A percentile compares a stretch with the other conserved stretches of the same genome.
These are phyloP conservation scores for Phascolomyces articulosus DNA, from an alignment of 371 early-diverging fungal species.

Conservation along the genomic window DNA sequence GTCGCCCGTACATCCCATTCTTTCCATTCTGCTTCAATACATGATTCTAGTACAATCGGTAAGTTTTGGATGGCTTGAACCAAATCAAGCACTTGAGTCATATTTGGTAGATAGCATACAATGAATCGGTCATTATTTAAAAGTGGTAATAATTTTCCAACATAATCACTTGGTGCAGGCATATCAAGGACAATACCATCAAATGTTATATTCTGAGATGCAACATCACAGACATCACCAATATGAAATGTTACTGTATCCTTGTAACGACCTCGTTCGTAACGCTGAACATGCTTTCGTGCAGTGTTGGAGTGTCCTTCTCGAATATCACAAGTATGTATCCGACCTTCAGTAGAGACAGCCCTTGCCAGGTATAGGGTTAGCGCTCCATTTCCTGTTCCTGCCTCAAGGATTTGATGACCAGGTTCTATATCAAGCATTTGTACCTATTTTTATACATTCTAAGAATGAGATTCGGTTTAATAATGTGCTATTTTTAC, in stretches of 20 bases:
- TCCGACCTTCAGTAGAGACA: conserved; percentile 46
- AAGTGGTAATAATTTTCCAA: conserved; percentile 46
- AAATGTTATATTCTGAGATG: conserved; percentile 34
- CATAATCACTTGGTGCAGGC: conserved; percentile 63
- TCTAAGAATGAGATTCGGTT: too few relatives aligned
- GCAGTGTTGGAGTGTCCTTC: conserved; percentile 57
- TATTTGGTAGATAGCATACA: conserved; percentile 76
- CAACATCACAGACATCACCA: conserved; percentile 49
- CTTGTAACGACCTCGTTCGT: conserved; percentile 58
- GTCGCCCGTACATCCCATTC: conserved; percentile 74
- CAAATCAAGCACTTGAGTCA: conserved; percentile 74
- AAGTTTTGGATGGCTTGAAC: conserved; percentile 47
- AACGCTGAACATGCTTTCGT: conserved; percentile 53
- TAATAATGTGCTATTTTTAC: too few relatives aligned
- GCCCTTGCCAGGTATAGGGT: conserved; percentile 72
- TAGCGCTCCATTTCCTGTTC: conserved; percentile 78
- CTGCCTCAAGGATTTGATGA: conserved; percentile 71
- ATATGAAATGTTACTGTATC: conserved; percentile 51
- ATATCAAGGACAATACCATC: conserved; percentile 76
- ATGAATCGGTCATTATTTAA: conserved; percentile 68
- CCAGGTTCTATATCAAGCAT: conserved; percentile 70
- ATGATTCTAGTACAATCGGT: conserved; percentile 59
- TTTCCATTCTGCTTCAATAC: conserved; percentile 72
- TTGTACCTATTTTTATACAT: conserved; percentile 33
- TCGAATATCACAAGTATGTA: conserved; percentile 69